Evolutionary conservation across 2,329 filamentous ascomycete genomes (phyloP).

Genomic region (Apiospora hydei): DNA sequence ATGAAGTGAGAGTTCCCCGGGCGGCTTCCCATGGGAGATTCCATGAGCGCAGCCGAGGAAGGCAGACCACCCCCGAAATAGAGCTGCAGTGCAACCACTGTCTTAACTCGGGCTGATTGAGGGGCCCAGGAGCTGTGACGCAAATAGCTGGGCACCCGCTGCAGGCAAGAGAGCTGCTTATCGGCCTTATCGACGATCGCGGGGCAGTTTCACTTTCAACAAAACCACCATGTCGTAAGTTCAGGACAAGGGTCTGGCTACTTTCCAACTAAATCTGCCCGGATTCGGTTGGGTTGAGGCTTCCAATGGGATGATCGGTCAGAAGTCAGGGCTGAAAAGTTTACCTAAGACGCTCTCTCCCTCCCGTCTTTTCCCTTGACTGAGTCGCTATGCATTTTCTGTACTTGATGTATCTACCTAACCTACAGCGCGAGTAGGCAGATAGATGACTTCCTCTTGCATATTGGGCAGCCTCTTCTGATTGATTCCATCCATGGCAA

Average conservation of each 20-base stretch:
- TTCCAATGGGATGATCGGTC: slow-evolving; percentile 17
- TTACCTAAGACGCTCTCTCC: slow-evolving; percentile 2
- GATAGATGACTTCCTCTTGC: not conserved
- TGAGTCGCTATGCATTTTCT: not conserved
- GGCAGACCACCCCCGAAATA: not conserved
- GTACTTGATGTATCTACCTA: not conserved
- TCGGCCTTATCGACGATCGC: slow-evolving; percentile 17
- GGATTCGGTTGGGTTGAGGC: slow-evolving; percentile 14
- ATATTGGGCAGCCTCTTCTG: not conserved
- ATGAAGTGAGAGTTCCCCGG: not conserved
- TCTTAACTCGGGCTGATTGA: slow-evolving; percentile 13
- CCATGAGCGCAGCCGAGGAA: not conserved
- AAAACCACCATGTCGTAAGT: slow-evolving; percentile 19
- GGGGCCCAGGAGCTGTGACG: slow-evolving; percentile 17
- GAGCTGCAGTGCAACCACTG: slow-evolving; percentile 8
- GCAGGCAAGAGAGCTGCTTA: slow-evolving; percentile 20
- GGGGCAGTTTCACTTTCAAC: slow-evolving; percentile 21
- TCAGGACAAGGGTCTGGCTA: slow-evolving; percentile 6
- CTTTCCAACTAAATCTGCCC: slow-evolving; percentile 16
- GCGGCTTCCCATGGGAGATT: not conserved
- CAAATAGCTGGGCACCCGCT: slow-evolving; percentile 8
- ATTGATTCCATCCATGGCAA: not conserved
- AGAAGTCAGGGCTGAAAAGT: slow-evolving; percentile 13
- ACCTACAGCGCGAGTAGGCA: not conserved
- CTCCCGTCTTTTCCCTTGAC: not conserved